A percentile compares a stretch with the other conserved stretches of the same genome.
Evolutionary conservation across 208 protist genomes (phyloP).

Genomic region (Histomonas meleagridis): DNA sequence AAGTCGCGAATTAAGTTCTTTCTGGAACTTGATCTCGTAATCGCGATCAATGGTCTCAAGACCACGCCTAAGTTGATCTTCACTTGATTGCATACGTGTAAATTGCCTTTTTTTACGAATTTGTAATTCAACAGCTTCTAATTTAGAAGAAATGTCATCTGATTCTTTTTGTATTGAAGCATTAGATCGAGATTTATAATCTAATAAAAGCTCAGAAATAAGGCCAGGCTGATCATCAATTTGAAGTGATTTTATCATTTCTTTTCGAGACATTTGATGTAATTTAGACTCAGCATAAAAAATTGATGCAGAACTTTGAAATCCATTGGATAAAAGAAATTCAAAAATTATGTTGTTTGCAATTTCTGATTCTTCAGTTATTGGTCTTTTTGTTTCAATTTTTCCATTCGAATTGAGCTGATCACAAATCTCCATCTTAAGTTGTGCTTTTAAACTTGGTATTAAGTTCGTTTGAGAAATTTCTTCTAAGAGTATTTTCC

Average conservation of each 20-base stretch:
- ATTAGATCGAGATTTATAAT: neutral
- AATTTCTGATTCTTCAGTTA: neutral
- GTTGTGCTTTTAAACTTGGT: neutral
- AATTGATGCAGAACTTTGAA: conserved; percentile 1
- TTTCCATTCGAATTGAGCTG: neutral
- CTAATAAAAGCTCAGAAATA: neutral
- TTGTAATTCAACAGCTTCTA: neutral
- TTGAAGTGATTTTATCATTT: neutral
- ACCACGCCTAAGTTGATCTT: neutral
- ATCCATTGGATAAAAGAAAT: neutral
- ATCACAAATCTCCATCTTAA: conserved; percentile 4
- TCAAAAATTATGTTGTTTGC: neutral
- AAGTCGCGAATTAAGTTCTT: neutral
- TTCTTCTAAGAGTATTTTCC: neutral
- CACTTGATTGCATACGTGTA: neutral
- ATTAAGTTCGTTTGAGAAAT: neutral
- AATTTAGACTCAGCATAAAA: conserved; percentile 19
- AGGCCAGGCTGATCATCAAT: neutral
- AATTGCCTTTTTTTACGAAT: neutral
- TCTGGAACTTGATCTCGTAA: neutral
- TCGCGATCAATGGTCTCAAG: neutral
- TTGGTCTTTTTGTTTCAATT: neutral
- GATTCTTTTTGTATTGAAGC: neutral
- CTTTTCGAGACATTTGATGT: neutral
- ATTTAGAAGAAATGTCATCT: neutral